phyloP scores from a whole-genome alignment of 75 land plant species.

The Pinus taeda region DNA sequence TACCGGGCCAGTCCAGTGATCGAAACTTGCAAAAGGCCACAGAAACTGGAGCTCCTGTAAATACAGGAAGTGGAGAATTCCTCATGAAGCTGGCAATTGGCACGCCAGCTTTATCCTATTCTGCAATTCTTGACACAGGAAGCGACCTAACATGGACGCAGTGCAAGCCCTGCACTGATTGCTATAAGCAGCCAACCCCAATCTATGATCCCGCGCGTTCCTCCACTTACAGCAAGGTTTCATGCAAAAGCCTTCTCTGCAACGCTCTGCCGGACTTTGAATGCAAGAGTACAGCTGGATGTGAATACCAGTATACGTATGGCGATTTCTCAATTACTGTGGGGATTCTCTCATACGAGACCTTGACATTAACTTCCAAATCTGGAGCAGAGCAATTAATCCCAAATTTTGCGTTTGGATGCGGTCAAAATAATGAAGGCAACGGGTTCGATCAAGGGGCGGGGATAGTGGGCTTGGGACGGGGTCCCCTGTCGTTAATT shows the following conservation, averaged over 20 bases:
- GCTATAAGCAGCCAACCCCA: constrained; percentile 34
- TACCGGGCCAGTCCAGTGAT: not conserved
- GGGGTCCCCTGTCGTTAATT: constrained; percentile 55
- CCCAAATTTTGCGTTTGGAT: constrained; percentile 45
- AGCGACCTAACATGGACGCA: constrained; percentile 72
- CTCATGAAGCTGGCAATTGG: constrained; percentile 52
- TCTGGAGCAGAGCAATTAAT: constrained; percentile 8
- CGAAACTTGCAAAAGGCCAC: not conserved
- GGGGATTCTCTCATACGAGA: constrained; percentile 59
- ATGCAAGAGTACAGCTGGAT: constrained; percentile 10
- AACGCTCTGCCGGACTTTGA: not conserved
- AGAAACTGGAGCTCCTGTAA: not conserved
- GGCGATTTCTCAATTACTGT: constrained; percentile 65
- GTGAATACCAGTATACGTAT: constrained; percentile 63
- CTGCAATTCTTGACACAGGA: constrained; percentile 61
- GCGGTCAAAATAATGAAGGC: constrained; percentile 46
- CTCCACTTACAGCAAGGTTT: constrained; percentile 31
- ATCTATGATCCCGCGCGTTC: constrained; percentile 39
- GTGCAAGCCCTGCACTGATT: constrained; percentile 48
- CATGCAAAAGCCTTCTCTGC: constrained; percentile 30
- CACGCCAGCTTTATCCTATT: constrained; percentile 36
- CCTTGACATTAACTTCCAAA: constrained; percentile 32
- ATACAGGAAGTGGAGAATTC: constrained; percentile 36
- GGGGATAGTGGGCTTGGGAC: constrained; percentile 66
- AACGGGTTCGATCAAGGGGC: constrained; percentile 42